Percentiles rank a stretch among this genome's conserved stretches.
Evolutionary conservation across 2,329 filamentous ascomycete species (phyloP).

Genomic region (Ceratocystis ficicola): DNA sequence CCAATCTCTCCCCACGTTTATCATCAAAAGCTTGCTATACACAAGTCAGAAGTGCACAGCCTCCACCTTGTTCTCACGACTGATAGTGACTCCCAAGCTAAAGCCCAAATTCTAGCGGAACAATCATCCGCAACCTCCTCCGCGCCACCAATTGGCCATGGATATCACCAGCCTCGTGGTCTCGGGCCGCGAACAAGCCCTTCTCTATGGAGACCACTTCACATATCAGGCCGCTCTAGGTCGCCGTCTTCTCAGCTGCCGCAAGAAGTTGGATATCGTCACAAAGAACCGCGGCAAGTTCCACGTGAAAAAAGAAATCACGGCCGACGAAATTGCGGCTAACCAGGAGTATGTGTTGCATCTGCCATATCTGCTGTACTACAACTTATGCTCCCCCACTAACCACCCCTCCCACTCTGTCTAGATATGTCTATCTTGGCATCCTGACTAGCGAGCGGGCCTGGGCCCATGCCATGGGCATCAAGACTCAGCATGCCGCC

Average conservation of each 20-base stretch:
- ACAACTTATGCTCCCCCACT: not conserved
- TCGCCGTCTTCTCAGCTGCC: constrained; percentile 67
- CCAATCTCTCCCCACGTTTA: no score
- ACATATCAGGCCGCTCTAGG: constrained; percentile 71
- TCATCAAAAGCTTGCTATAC: no score
- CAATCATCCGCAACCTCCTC: not conserved
- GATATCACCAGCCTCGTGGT: constrained; percentile 80
- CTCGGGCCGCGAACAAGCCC: constrained; percentile 65
- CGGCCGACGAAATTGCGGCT: constrained; percentile 58
- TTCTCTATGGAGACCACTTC: constrained; percentile 79
- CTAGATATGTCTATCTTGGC: constrained; percentile 63
- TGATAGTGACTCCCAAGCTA: not conserved
- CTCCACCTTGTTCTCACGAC: no score
- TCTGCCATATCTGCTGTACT: not conserved
- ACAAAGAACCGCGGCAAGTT: constrained; percentile 84
- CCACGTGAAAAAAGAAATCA: constrained; percentile 55
- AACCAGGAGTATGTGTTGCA: constrained; percentile 56
- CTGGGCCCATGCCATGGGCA: constrained; percentile 91
- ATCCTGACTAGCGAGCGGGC: constrained; percentile 80
- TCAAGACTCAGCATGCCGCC: constrained; percentile 70
- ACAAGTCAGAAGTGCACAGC: no score
- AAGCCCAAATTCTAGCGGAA: not conserved
- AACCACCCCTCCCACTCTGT: constrained; percentile 15
- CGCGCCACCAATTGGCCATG: constrained; percentile 41
- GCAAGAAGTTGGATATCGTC: constrained; percentile 72